Conservation (phyloP, 2,329 filamentous ascomycete species). For the Cyphellophora attinorum region DNA sequence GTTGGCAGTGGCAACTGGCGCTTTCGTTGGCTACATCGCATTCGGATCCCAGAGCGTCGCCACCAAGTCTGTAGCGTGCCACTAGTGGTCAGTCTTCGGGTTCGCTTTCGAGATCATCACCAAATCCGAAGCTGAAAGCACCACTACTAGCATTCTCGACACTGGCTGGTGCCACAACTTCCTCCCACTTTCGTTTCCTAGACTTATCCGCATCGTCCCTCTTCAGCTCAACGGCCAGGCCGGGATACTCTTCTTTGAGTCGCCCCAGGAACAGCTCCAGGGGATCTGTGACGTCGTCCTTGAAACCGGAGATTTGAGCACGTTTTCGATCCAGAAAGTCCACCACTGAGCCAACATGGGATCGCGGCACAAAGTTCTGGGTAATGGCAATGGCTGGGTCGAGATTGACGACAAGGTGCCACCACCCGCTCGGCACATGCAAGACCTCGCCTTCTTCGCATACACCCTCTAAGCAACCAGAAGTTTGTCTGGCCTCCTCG, state of each 20-base stretch:
- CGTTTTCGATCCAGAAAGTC: constrained; percentile 72
- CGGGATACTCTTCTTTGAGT: constrained; percentile 54
- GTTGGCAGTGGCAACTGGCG: constrained; percentile 79
- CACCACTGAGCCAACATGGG: constrained; percentile 64
- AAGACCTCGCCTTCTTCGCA: constrained; percentile 77
- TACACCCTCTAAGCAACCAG: constrained; percentile 76
- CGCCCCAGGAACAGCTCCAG: constrained; percentile 66
- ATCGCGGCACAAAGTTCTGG: constrained; percentile 82
- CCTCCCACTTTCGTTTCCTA: constrained; percentile 81
- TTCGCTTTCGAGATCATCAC: constrained; percentile 46
- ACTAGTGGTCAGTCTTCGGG: constrained; percentile 44
- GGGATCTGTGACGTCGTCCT: constrained; percentile 58
- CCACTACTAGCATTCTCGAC: constrained; percentile 24
- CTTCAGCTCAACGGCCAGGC: constrained; percentile 46
- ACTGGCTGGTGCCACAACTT: constrained; percentile 51
- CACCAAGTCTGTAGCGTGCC: constrained; percentile 83
- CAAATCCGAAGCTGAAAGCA: constrained; percentile 57
- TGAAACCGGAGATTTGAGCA: constrained; percentile 82
- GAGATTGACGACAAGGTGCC: constrained; percentile 89
- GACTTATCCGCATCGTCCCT: constrained; percentile 41
- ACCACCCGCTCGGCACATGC: constrained; percentile 92
- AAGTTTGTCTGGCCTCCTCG: constrained; percentile 62
- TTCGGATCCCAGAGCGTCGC: constrained; percentile 65
- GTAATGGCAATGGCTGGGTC: constrained; percentile 79
- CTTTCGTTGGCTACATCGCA: constrained; percentile 75